Percentiles rank a stretch among this genome's conserved stretches.
Evolutionary conservation across 2,329 filamentous ascomycete genomes (phyloP).

Genomic region (Aspergillus udagawae): DNA sequence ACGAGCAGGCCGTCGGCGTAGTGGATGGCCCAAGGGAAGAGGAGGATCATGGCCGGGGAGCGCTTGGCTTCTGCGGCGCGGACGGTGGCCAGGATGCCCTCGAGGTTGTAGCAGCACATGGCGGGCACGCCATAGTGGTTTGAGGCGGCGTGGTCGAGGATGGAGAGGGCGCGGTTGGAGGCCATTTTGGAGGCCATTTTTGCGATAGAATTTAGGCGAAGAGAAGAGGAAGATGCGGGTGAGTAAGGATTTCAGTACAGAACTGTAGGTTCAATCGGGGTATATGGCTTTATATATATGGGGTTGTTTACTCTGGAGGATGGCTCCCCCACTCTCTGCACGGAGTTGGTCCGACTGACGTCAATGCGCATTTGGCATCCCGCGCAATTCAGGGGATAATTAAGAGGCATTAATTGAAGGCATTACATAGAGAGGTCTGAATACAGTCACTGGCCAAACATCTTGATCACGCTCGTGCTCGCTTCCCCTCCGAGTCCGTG

Average conservation of each 20-base stretch:
- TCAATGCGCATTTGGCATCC: not conserved
- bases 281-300: not conserved
- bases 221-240: not conserved
- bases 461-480: constrained; percentile 30
- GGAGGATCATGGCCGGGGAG: constrained; percentile 66
- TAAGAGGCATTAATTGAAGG: no score
- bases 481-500: constrained; percentile 28
- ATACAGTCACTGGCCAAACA: constrained; percentile 21
- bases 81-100: constrained; percentile 66
- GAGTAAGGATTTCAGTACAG: not conserved
- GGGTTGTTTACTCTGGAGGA: not conserved
- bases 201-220: not conserved
- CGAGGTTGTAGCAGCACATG: constrained; percentile 66
- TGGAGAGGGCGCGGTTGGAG: constrained; percentile 52
- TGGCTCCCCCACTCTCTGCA: not conserved
- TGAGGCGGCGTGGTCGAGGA: constrained; percentile 53
- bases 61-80: constrained; percentile 64
- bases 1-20: constrained; percentile 59
- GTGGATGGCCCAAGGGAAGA: constrained; percentile 70
- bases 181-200: constrained; percentile 33
- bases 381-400: not conserved
- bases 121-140: constrained; percentile 58
- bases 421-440: no score
- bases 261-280: not conserved
- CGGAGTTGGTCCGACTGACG: constrained; percentile 7